These are phyloP conservation scores for Allomyces javanicus DNA, from an alignment of 192 early-diverging fungal genomes.

Conservation along the genomic window DNA sequence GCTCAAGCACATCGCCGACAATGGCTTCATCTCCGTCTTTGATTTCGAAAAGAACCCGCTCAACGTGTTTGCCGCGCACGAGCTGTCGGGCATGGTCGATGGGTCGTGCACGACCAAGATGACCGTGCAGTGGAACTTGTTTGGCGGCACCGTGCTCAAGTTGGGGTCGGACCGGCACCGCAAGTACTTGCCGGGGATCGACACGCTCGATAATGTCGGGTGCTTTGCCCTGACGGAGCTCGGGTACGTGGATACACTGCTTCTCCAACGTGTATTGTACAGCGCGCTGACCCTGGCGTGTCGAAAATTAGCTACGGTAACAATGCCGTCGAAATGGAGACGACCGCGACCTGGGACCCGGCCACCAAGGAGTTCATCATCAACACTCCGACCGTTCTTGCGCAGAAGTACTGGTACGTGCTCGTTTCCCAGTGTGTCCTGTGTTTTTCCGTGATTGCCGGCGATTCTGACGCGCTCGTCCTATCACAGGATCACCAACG, in stretches of 20 bases:
- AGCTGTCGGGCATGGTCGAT: constrained; percentile 52
- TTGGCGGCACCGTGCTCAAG: constrained; percentile 49
- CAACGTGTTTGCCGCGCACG: constrained; percentile 48
- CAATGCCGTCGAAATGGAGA: constrained; percentile 67
- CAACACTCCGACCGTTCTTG: constrained; percentile 45
- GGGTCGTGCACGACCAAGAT: constrained; percentile 52
- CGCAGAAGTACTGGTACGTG: constrained; percentile 35
- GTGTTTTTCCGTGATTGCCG: neutral
- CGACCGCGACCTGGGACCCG: constrained; percentile 33
- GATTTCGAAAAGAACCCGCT: constrained; percentile 52
- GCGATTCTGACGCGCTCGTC: too few relatives aligned
- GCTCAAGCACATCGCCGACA: constrained; percentile 23
- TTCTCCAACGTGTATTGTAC: too few relatives aligned
- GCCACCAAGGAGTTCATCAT: constrained; percentile 48
- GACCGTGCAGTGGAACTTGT: constrained; percentile 20
- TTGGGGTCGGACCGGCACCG: constrained; percentile 53
- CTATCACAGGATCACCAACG: constrained; percentile 51
- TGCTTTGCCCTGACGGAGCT: constrained; percentile 62
- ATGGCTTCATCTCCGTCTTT: constrained; percentile 37
- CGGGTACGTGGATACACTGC: constrained; percentile 19
- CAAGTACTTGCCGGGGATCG: constrained; percentile 34
- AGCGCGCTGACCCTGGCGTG: too few relatives aligned
- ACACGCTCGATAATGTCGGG: constrained; percentile 41
- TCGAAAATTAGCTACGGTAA: constrained; percentile 21
- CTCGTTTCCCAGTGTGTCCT: neutral